A percentile compares a stretch with the other conserved stretches of the same genome.
Evolutionary conservation across 352 stramenopile genomes (phyloP).

Genomic region (Aphanomyces stellatus): DNA sequence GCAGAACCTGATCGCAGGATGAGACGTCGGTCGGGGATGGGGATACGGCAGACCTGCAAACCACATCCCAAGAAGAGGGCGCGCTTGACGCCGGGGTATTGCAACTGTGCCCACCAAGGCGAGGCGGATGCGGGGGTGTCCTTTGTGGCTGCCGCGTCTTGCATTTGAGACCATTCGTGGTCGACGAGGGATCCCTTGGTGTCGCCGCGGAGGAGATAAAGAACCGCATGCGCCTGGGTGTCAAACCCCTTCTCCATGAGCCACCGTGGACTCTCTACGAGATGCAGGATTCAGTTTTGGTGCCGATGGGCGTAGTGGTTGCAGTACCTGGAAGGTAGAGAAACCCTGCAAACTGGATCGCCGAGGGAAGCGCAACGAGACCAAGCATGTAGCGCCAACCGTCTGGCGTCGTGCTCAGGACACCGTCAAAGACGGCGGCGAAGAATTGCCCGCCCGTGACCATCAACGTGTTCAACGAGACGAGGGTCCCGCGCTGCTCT

Average conservation of each 20-base stretch:
- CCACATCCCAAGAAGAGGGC: constrained; percentile 15
- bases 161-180: constrained; percentile 43
- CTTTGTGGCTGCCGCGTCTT: constrained; percentile 32
- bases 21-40: too few relatives aligned
- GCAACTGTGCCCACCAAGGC: background rate
- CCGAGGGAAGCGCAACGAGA: constrained; percentile 11
- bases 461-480: constrained; percentile 17
- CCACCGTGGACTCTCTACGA: constrained; percentile 49
- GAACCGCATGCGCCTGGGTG: constrained; percentile 31
- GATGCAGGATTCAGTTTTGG: background rate
- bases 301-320: background rate
- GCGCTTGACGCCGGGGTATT: background rate
- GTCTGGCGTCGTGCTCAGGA: constrained; percentile 9
- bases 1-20: constrained; percentile 1
- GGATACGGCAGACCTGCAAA: background rate
- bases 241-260: constrained; percentile 38
- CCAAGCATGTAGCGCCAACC: constrained; percentile 25
- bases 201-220: constrained; percentile 41
- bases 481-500: constrained; percentile 4
- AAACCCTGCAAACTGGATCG: constrained; percentile 20
- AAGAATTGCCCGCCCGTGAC: constrained; percentile 16
- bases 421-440: constrained; percentile 9
- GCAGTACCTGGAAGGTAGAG: constrained; percentile 16
- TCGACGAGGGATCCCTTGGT: constrained; percentile 32
- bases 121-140: background rate